These are phyloP conservation scores for Mucor irregularis DNA, from an alignment of 371 early-diverging fungal genomes.

Conservation along the genomic window DNA sequence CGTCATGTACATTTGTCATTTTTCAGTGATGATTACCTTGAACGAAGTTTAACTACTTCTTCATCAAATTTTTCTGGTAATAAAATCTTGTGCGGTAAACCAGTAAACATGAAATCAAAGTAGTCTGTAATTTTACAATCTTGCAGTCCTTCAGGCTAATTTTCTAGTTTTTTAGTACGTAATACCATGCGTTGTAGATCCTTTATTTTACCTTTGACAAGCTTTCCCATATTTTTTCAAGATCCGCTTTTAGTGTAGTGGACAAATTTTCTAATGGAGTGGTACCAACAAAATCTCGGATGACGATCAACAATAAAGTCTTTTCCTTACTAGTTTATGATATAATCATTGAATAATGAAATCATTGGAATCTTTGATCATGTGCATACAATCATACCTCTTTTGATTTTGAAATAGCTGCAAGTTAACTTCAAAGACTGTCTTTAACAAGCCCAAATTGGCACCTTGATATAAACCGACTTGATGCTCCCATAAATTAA, in stretches of 20 bases:
- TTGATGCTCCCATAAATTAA: slow-evolving; percentile 98
- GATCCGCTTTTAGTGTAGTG: slow-evolving; percentile 76
- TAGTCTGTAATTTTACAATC: slow-evolving; percentile 80
- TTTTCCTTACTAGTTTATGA: slow-evolving; percentile 64
- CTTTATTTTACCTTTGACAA: slow-evolving; percentile 71
- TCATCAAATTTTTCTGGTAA: slow-evolving; percentile 83
- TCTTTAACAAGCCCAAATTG: slow-evolving; percentile 97
- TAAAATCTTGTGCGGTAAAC: slow-evolving; percentile 90
- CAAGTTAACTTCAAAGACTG: slow-evolving; percentile 97
- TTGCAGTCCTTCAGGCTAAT: slow-evolving; percentile 80
- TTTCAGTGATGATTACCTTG: slow-evolving; percentile 50
- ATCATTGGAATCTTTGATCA: not conserved
- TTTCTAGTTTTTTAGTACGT: not conserved
- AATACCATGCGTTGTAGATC: not conserved
- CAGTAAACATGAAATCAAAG: slow-evolving; percentile 90
- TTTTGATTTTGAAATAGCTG: slow-evolving; percentile 88
- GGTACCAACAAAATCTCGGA: slow-evolving; percentile 91
- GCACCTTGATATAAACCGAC: slow-evolving; percentile 99
- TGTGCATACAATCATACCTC: slow-evolving; percentile 32
- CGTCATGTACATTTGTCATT: not conserved
- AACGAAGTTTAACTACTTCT: slow-evolving; percentile 68
- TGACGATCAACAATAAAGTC: slow-evolving; percentile 94
- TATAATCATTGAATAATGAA: not conserved
- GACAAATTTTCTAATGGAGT: slow-evolving; percentile 86
- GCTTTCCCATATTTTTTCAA: slow-evolving; percentile 89